A percentile compares a stretch with the other conserved stretches of the same genome.
These are phyloP conservation scores for Coemansia sp. DNA, from an alignment of 192 early-diverging fungal species.

Conservation along the genomic window DNA sequence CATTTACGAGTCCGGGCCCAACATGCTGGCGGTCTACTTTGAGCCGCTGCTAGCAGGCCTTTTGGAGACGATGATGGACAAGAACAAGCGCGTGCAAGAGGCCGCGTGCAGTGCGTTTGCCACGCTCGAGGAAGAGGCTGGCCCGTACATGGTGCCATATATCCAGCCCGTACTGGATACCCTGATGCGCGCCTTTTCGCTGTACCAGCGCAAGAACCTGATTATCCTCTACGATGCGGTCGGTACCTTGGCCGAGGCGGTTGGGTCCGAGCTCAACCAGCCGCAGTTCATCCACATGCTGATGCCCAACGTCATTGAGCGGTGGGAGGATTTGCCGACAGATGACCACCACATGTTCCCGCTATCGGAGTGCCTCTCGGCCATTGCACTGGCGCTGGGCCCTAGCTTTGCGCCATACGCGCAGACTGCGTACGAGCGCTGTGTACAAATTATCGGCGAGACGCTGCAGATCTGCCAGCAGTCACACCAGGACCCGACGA, in stretches of 20 bases:
- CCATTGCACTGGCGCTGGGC: slow-evolving; percentile 85
- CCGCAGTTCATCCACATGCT: slow-evolving; percentile 80
- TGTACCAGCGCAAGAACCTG: slow-evolving; percentile 96
- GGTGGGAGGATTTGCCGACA: slow-evolving; percentile 82
- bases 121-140: slow-evolving; percentile 93
- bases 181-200: slow-evolving; percentile 78
- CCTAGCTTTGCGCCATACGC: slow-evolving; percentile 86
- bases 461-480: slow-evolving; percentile 74
- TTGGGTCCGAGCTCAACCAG: slow-evolving; percentile 79
- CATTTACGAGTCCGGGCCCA: slow-evolving; percentile 59
- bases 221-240: slow-evolving; percentile 96
- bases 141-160: slow-evolving; percentile 79
- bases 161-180: slow-evolving; percentile 85
- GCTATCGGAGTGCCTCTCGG: slow-evolving; percentile 88
- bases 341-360: slow-evolving; percentile 94
- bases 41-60: slow-evolving; percentile 80
- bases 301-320: slow-evolving; percentile 85
- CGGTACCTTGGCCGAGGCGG: slow-evolving; percentile 95
- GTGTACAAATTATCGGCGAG: slow-evolving; percentile 82
- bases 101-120: slow-evolving; percentile 96
- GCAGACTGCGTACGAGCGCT: slow-evolving; percentile 83
- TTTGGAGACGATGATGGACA: slow-evolving; percentile 82
- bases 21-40: slow-evolving; percentile 72
- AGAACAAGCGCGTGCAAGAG: slow-evolving; percentile 98
- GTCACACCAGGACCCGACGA: slow-evolving; percentile 56